Evolutionary conservation across 2,329 filamentous ascomycete species (phyloP).

Genomic region (Sporothrix luriei): DNA sequence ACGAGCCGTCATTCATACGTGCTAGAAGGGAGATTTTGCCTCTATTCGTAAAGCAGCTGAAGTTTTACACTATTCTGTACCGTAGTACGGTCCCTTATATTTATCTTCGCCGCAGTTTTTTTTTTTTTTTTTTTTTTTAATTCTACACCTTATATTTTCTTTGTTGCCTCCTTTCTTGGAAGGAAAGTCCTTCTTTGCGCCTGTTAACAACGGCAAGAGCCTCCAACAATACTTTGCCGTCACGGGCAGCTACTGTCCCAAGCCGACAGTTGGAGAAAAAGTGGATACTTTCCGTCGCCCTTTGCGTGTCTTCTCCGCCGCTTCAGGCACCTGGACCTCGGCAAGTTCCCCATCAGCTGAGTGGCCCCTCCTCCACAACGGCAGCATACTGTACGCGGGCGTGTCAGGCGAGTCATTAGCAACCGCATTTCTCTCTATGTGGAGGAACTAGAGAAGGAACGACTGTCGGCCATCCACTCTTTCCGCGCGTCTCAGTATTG

Average conservation of each 20-base stretch:
- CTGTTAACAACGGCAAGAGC: conserved; percentile 19
- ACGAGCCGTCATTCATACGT: too few species aligned
- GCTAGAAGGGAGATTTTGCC: too few species aligned
- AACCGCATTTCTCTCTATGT: conserved; percentile 8
- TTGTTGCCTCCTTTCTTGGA: too few species aligned
- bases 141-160: too few species aligned
- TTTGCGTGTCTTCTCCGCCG: conserved; percentile 29
- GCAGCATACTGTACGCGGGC: conserved; percentile 15
- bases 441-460: not conserved
- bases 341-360: conserved; percentile 31
- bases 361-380: conserved; percentile 15
- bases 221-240: not conserved
- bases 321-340: conserved; percentile 30
- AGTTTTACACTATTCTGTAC: too few species aligned
- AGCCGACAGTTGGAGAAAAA: conserved; percentile 8
- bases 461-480: conserved; percentile 5
- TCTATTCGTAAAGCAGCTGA: too few species aligned
- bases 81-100: too few species aligned
- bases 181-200: too few species aligned
- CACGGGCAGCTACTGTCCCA: conserved; percentile 24
- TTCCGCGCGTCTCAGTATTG: not conserved
- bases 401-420: conserved; percentile 23
- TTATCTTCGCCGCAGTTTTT: too few species aligned
- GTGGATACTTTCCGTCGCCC: not conserved
- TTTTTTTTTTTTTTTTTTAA: too few species aligned